Conservation (phyloP, 169 alveolate genomes). For the Theileria orientalis region DNA sequence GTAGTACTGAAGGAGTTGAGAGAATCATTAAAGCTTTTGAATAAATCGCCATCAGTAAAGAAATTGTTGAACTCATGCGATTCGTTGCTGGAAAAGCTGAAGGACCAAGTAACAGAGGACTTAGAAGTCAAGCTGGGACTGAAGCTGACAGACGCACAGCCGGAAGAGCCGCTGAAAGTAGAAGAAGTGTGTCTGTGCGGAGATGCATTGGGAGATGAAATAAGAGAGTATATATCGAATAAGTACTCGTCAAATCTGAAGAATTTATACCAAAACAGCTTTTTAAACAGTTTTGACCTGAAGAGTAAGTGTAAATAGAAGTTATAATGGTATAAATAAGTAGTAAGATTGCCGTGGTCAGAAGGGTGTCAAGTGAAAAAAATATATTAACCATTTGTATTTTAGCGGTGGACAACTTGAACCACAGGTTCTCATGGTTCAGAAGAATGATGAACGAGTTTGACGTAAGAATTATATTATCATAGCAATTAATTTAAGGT, state of each 20-base stretch:
- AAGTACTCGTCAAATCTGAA: constrained; percentile 24
- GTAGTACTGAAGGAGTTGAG: constrained; percentile 45
- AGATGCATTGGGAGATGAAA: constrained; percentile 37
- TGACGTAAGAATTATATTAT: constrained; percentile 23
- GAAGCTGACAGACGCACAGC: constrained; percentile 16
- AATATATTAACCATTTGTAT: too few relatives aligned
- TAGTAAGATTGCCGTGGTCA: too few relatives aligned
- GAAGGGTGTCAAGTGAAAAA: too few relatives aligned
- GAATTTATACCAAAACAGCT: constrained; percentile 38
- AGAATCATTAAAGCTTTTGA: constrained; percentile 25
- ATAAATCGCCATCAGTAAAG: constrained; percentile 54
- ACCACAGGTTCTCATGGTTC: constrained; percentile 59
- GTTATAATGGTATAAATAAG: too few relatives aligned
- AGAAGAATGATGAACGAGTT: constrained; percentile 51
- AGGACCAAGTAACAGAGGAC: constrained; percentile 57
- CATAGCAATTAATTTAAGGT: not conserved
- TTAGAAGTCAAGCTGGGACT: constrained; percentile 34
- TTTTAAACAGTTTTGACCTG: constrained; percentile 35
- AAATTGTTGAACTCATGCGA: constrained; percentile 40
- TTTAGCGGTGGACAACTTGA: constrained; percentile 37
- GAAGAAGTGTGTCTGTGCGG: constrained; percentile 54
- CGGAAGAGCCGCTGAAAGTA: constrained; percentile 14
- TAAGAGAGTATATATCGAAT: constrained; percentile 41
- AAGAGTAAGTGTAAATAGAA: constrained; percentile 36
- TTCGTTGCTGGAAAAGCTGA: constrained; percentile 27